phyloP scores from a whole-genome alignment of 2,329 filamentous ascomycete species.

The Colletotrichum ledebouriae region DNA sequence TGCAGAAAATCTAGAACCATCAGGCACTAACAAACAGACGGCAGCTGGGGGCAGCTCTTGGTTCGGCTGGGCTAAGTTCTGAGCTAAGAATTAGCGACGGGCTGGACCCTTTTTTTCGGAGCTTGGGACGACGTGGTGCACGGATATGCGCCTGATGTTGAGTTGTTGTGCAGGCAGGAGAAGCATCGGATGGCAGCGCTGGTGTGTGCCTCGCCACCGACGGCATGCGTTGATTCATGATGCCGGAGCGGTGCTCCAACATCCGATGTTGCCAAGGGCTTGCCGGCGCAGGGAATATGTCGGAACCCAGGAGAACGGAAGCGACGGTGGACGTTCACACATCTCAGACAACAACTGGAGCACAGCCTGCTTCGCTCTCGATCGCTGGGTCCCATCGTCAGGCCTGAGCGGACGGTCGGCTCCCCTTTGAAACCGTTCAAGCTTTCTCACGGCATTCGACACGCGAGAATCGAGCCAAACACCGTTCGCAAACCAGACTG shows the following conservation, averaged over 20 bases:
- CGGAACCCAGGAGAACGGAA: constrained; percentile 13
- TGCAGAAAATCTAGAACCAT: neutral
- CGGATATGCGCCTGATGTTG: constrained; percentile 4
- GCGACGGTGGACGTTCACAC: constrained; percentile 1
- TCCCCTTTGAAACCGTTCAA: constrained; percentile 21
- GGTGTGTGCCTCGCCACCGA: too few relatives aligned
- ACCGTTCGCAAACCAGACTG: too few relatives aligned
- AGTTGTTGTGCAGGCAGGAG: too few relatives aligned
- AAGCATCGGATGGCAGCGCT: too few relatives aligned
- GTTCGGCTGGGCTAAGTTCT: neutral
- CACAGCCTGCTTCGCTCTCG: neutral
- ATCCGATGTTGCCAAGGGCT: neutral
- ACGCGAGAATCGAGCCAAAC: too few relatives aligned
- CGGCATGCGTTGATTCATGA: too few relatives aligned
- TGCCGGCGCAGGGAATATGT: neutral
- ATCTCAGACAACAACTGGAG: neutral
- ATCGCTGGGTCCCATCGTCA: neutral
- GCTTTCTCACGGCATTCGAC: constrained; percentile 1
- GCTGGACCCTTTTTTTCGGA: neutral
- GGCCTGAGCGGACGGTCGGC: constrained; percentile 11
- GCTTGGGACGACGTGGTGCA: constrained; percentile 8
- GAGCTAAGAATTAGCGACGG: neutral
- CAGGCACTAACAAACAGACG: neutral
- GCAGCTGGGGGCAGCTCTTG: neutral
- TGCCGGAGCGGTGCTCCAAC: neutral